Conservation (phyloP, 2,329 filamentous ascomycete genomes). For the Trichoderma pleuroti region DNA sequence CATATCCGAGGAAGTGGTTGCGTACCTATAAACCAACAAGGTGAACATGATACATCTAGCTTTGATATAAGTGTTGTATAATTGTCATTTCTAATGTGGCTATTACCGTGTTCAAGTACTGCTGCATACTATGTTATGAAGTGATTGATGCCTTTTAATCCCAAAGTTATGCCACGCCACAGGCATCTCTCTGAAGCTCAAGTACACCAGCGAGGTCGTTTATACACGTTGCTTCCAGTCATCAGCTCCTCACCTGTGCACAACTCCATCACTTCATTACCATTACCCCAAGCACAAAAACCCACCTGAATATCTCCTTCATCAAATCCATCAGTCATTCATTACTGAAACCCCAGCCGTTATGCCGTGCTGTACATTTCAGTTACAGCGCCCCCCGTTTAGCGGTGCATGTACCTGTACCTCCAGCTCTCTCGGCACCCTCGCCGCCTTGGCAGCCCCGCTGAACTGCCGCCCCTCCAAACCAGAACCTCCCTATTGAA, state of each 20-base stretch:
- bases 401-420: background rate
- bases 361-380: background rate
- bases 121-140: too few species aligned
- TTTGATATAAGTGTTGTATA: too few species aligned
- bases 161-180: background rate
- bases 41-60: too few species aligned
- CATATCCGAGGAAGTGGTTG: background rate
- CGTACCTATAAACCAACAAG: too few species aligned
- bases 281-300: background rate
- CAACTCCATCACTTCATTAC: background rate
- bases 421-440: background rate
- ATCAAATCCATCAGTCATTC: background rate
- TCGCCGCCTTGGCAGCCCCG: slow-evolving; percentile 5
- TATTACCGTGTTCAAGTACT: background rate
- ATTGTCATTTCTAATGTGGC: background rate
- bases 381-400: background rate
- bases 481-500: background rate
- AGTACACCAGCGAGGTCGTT: background rate
- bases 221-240: background rate
- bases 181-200: background rate
- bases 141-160: too few species aligned
- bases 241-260: background rate
- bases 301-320: background rate
- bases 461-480: slow-evolving; percentile 4
- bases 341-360: background rate